phyloP scores from a whole-genome alignment of 805 yeast species.

The Nakazawaea sp. region DNA sequence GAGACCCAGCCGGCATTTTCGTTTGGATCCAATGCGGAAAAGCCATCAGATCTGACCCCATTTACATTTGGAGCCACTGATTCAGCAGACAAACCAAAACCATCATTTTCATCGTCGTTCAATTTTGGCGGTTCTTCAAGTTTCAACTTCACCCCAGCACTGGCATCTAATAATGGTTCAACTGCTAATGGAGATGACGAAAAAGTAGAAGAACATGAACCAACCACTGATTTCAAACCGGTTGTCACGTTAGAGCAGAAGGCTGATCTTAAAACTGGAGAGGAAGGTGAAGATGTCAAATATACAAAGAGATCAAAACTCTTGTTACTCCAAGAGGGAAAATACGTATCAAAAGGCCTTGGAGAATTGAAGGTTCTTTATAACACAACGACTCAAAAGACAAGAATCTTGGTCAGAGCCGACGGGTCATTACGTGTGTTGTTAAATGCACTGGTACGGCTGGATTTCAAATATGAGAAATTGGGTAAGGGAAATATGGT shows the following conservation, averaged over 20 bases:
- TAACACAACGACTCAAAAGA: conserved; percentile 50
- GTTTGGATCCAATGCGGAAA: conserved; percentile 16
- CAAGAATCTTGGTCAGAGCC: conserved; percentile 74
- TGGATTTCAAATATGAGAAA: conserved; percentile 51
- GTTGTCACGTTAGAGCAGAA: conserved; percentile 40
- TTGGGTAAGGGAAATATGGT: conserved; percentile 63
- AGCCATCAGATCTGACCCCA: conserved; percentile 7
- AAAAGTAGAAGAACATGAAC: conserved; percentile 35
- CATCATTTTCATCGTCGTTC: conserved; percentile 10
- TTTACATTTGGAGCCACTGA: conserved; percentile 14
- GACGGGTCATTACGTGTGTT: conserved; percentile 83
- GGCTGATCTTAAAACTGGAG: conserved; percentile 66
- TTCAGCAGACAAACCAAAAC: conserved; percentile 12
- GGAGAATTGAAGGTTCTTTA: conserved; percentile 77
- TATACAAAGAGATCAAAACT: conserved; percentile 69
- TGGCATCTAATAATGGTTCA: neutral
- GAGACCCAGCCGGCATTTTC: conserved; percentile 21
- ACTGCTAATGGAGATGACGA: conserved; percentile 20
- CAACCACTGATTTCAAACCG: conserved; percentile 39
- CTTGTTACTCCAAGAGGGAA: conserved; percentile 47
- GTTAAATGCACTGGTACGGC: conserved; percentile 56
- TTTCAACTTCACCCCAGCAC: conserved; percentile 10
- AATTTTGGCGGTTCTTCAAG: conserved; percentile 15
- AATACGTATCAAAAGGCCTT: conserved; percentile 60
- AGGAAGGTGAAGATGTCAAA: conserved; percentile 66